These are phyloP conservation scores for Ustilago loliicola DNA, from an alignment of 1,284 basidiomycete genomes.

Conservation along the genomic window DNA sequence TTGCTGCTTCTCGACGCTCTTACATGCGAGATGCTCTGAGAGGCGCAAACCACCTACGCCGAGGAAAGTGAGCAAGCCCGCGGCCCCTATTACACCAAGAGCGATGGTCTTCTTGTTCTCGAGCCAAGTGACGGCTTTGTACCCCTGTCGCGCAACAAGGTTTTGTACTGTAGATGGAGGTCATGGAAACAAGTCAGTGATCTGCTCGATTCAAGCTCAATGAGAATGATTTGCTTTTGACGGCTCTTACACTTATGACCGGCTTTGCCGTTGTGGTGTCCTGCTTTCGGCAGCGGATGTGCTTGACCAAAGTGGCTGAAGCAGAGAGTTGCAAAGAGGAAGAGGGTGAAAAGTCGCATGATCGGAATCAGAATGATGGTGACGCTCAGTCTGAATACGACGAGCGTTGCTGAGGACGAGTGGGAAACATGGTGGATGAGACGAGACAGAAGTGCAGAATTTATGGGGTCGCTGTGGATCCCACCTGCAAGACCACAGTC, in stretches of 20 bases:
- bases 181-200: neutral
- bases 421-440: neutral
- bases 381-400: neutral
- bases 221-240: neutral
- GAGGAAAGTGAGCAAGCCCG: neutral
- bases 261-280: neutral
- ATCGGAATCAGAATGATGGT: neutral
- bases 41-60: neutral
- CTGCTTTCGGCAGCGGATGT: slow-evolving; percentile 6
- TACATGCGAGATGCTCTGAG: slow-evolving; percentile 25
- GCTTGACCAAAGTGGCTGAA: slow-evolving; percentile 3
- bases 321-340: neutral
- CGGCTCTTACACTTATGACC: neutral
- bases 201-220: neutral
- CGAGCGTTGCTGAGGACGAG: neutral
- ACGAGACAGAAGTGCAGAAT: neutral
- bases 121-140: slow-evolving; percentile 6
- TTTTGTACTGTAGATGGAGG: neutral
- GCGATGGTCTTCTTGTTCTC: slow-evolving; percentile 15
- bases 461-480: neutral
- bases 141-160: neutral
- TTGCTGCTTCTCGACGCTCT: slow-evolving; percentile 20
- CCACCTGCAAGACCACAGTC: neutral
- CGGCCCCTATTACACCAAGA: neutral
- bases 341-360: slow-evolving; percentile 7